phyloP scores from a whole-genome alignment of 208 protist species.

The Trypanosoma boissoni region DNA sequence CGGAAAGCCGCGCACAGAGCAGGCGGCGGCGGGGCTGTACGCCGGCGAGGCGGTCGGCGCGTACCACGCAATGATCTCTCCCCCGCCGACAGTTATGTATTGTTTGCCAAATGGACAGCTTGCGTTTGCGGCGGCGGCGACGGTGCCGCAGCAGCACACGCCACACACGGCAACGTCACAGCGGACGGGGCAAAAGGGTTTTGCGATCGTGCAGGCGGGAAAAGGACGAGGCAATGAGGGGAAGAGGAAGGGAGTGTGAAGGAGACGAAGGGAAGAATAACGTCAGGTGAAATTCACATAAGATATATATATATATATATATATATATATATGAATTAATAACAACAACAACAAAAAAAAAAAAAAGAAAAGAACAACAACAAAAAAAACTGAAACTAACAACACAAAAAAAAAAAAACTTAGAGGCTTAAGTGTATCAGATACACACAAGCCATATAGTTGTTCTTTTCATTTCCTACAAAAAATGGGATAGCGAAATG shows the following conservation, averaged over 20 bases:
- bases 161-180: no score
- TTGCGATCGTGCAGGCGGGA: neutral
- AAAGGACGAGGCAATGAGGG: neutral
- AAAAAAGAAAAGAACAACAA: neutral
- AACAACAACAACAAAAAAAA: conserved; percentile 2
- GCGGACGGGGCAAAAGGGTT: no score
- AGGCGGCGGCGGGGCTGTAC: conserved; percentile 11
- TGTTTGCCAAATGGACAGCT: conserved; percentile 20
- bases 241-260: neutral
- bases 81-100: conserved; percentile 17
- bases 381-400: no score
- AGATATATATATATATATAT: conserved; percentile 24
- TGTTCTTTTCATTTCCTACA: no score
- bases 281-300: neutral
- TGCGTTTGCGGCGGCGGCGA: neutral
- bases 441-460: no score
- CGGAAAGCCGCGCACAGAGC: neutral
- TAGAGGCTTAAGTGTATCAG: no score
- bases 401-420: no score
- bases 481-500: no score
- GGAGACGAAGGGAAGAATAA: no score
- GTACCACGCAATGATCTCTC: neutral
- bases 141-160: neutral
- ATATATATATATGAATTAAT: conserved; percentile 18
- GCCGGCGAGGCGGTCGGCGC: neutral